A percentile compares a stretch with the other conserved stretches of the same genome.
Conservation (phyloP, 1,284 basidiomycete species). For the Xerocomus amazonicus region DNA sequence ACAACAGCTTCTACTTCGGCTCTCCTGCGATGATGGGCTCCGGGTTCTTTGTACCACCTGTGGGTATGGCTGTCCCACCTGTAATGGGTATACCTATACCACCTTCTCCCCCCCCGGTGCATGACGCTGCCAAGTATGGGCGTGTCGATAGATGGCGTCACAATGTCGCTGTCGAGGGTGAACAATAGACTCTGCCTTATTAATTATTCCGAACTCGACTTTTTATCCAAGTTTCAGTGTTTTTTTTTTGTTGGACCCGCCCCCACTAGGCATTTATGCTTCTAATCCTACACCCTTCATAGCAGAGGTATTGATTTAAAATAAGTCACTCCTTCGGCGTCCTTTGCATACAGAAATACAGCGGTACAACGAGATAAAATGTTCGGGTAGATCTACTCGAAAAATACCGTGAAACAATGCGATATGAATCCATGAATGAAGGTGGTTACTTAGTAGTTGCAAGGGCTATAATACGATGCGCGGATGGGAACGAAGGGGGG, state of each 20-base stretch:
- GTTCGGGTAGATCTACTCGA: constrained; percentile 36
- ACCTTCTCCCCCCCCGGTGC: constrained; percentile 57
- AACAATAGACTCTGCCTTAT: constrained; percentile 27
- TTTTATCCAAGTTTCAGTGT: constrained; percentile 1
- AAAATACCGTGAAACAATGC: constrained; percentile 36
- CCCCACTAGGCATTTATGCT: too few species aligned
- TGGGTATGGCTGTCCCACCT: constrained; percentile 40
- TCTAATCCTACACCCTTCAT: background rate
- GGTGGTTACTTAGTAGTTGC: constrained; percentile 25
- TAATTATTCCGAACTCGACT: constrained; percentile 10
- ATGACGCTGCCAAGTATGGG: constrained; percentile 61
- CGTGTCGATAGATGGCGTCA: constrained; percentile 76
- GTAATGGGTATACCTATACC: constrained; percentile 50
- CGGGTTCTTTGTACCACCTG: constrained; percentile 54
- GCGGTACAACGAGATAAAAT: constrained; percentile 30
- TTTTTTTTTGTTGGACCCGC: background rate
- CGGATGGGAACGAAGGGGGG: constrained; percentile 1
- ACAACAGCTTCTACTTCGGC: constrained; percentile 68
- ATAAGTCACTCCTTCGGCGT: constrained; percentile 37
- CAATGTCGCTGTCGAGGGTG: constrained; percentile 68
- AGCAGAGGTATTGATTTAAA: constrained; percentile 22
- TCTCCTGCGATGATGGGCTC: constrained; percentile 61
- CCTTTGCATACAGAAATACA: constrained; percentile 36
- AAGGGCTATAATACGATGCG: constrained; percentile 28
- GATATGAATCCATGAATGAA: constrained; percentile 33